Conservation (phyloP, 495 filamentous ascomycete species). For the Lasiosphaeriaceae sp. region DNA sequence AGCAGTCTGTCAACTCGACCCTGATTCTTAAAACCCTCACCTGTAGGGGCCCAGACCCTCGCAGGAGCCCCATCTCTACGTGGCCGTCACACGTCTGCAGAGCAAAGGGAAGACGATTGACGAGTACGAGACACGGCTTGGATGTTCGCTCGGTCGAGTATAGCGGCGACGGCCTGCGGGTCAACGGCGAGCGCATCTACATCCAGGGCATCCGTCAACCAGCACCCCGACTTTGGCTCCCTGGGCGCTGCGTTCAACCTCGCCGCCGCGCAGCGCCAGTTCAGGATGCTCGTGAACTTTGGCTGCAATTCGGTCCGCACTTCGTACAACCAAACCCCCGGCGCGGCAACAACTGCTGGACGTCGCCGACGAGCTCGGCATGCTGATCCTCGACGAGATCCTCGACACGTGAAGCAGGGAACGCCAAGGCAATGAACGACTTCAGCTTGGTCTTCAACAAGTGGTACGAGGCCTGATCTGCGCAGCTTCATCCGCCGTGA, state of each 20-base stretch:
- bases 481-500: conserved; percentile 44
- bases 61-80: conserved; percentile 43
- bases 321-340: conserved; percentile 47
- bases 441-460: conserved; percentile 44
- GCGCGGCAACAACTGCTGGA: conserved; percentile 55
- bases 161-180: conserved; percentile 32
- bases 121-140: conserved; percentile 45
- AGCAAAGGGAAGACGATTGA: conserved; percentile 30
- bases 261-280: conserved; percentile 40
- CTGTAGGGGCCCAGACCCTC: conserved; percentile 46
- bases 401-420: conserved; percentile 45
- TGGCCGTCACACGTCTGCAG: conserved; percentile 38
- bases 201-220: conserved; percentile 41
- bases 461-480: conserved; percentile 47
- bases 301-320: conserved; percentile 46
- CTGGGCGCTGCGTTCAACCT: conserved; percentile 44
- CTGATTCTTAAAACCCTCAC: conserved; percentile 32
- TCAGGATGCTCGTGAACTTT: conserved; percentile 43
- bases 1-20: conserved; percentile 30
- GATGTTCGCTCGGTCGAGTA: conserved; percentile 40
- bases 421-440: conserved; percentile 40
- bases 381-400: conserved; percentile 54
- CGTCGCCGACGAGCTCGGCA: conserved; percentile 52
- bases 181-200: conserved; percentile 38
- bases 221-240: conserved; percentile 47